phyloP scores from a whole-genome alignment of 139 green algal species.

The Chlorella sp. region DNA sequence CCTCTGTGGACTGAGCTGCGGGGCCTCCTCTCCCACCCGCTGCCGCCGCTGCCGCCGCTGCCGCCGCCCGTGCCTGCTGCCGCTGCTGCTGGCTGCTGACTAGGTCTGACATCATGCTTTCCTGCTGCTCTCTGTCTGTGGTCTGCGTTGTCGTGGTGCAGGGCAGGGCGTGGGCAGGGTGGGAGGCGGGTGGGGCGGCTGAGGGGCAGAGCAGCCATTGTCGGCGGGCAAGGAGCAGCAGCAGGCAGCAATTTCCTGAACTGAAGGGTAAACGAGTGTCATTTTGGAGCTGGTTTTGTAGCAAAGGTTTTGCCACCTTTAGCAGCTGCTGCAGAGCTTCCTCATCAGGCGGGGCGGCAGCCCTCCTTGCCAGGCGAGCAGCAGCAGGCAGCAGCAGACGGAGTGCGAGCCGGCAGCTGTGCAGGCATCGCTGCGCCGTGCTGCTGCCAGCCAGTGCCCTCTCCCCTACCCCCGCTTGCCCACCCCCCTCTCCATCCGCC shows the following conservation, averaged over 20 bases:
- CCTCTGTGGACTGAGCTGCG: background rate
- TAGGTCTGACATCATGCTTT: background rate
- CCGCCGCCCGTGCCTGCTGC: background rate
- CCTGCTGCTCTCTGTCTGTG: constrained; percentile 25
- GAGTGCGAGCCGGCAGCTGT: too few species aligned
- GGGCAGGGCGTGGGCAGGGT: background rate
- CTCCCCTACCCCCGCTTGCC: background rate
- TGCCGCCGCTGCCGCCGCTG: background rate
- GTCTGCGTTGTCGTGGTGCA: background rate
- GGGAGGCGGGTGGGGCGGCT: background rate
- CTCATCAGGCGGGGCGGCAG: too few species aligned
- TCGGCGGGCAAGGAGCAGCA: background rate
- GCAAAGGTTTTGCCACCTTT: too few species aligned
- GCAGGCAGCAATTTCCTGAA: background rate
- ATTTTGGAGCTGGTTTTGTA: too few species aligned
- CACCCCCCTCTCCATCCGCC: background rate
- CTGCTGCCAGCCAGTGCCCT: background rate
- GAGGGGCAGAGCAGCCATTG: background rate
- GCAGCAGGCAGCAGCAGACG: background rate
- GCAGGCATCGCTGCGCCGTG: background rate
- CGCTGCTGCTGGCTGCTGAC: background rate
- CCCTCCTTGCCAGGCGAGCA: background rate
- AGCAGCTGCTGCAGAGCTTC: too few species aligned
- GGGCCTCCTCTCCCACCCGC: background rate
- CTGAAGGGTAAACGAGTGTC: too few species aligned